Conservation (phyloP, 2,329 filamentous ascomycete genomes). For the Paraphaeosphaeria sporulosa region DNA sequence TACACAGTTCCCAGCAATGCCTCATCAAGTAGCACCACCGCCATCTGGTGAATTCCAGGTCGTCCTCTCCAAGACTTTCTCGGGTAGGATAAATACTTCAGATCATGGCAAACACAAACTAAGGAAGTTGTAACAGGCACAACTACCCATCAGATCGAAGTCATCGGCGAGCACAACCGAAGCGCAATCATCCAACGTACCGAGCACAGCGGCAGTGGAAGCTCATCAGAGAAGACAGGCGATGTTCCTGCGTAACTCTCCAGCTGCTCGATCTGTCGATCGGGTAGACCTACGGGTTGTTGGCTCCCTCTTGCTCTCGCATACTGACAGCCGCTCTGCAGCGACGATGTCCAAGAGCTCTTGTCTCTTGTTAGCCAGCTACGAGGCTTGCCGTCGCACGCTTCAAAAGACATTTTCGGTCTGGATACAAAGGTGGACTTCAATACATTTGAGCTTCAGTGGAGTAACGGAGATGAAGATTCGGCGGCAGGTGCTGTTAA, state of each 20-base stretch:
- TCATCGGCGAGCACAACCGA: constrained; percentile 53
- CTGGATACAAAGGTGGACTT: constrained; percentile 50
- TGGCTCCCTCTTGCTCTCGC: neutral
- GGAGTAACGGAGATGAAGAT: constrained; percentile 51
- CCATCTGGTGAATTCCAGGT: constrained; percentile 86
- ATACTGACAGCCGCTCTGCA: constrained; percentile 13
- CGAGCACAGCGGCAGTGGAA: constrained; percentile 40
- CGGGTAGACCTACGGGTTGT: neutral
- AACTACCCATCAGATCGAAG: constrained; percentile 44
- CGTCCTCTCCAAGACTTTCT: constrained; percentile 30
- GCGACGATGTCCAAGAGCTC: constrained; percentile 53
- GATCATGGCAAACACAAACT: constrained; percentile 23
- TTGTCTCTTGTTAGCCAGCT: constrained; percentile 47
- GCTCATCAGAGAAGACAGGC: constrained; percentile 49
- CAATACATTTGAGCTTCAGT: constrained; percentile 54
- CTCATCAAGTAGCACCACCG: constrained; percentile 67
- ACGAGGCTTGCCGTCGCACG: constrained; percentile 51
- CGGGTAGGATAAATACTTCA: constrained; percentile 26
- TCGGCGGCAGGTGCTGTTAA: constrained; percentile 37
- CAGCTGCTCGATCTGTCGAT: neutral
- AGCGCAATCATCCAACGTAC: constrained; percentile 45
- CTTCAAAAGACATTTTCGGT: constrained; percentile 51
- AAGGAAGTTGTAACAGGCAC: constrained; percentile 18
- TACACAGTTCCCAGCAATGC: constrained; percentile 22
- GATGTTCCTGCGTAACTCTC: constrained; percentile 43